These are phyloP conservation scores for Agrocybe praecox DNA, from an alignment of 768 basidiomycete species.

Conservation along the genomic window DNA sequence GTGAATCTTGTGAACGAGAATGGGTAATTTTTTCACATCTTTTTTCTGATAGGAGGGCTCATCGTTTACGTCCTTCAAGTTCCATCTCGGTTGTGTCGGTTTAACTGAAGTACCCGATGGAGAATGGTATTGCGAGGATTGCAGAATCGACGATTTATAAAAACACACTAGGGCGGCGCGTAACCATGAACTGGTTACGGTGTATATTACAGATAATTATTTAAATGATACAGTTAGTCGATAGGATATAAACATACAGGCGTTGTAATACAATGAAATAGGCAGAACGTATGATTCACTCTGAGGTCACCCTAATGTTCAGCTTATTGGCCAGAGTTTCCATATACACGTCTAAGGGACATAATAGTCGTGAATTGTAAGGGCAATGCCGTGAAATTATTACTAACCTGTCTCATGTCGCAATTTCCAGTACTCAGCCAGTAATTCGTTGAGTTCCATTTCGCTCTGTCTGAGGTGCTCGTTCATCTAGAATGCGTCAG, in stretches of 20 bases:
- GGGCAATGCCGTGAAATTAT: neutral
- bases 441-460: conserved; percentile 75
- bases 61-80: conserved; percentile 41
- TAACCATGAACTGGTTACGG: neutral
- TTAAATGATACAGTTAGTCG: neutral
- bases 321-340: conserved; percentile 83
- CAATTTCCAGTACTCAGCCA: conserved; percentile 83
- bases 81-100: conserved; percentile 71
- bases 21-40: conserved; percentile 59
- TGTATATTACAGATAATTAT: neutral
- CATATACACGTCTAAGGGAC: conserved; percentile 76
- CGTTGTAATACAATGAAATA: neutral
- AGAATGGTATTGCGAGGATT: conserved; percentile 77
- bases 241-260: neutral
- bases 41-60: neutral
- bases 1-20: conserved; percentile 68
- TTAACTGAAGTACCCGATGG: conserved; percentile 59
- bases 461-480: conserved; percentile 78
- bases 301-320: conserved; percentile 49
- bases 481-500: conserved; percentile 54
- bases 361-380: neutral
- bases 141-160: conserved; percentile 41
- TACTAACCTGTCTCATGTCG: conserved; percentile 72
- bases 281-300: conserved; percentile 11
- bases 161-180: neutral